Base-by-base conservation (phyloP, 2,329 filamentous ascomycete genomes). In the Metarhizium album region DNA sequence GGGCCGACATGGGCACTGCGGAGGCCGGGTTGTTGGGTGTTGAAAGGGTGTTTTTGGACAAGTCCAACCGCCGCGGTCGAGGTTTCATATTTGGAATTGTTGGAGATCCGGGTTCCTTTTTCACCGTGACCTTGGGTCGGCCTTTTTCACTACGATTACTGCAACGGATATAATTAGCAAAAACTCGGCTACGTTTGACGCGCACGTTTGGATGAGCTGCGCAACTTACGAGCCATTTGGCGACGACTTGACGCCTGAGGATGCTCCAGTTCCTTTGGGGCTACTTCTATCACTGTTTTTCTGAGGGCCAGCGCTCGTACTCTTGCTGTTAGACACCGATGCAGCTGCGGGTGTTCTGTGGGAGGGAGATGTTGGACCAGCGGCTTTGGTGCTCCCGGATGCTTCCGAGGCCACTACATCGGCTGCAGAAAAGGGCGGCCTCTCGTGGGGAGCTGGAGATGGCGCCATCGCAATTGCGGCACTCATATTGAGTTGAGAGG, bases 71-170 rank as follows among this genome's bases (percentile, higher is more conserved):
- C 62, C 59, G 54, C 7, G 59, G 59, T 52, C 87, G 79, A 62
- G 88, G 87, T 48, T 87, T 80, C 49, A 85, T 79, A 53, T 82
- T 79, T 48, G 82, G 76, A 62, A 93, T 80, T 56, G 86, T 86
- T 49, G 91, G 91, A 45, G 91, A 96, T 42, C 86, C 81, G 33
- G 90, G 90, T 68, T 98, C 93, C 70, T 96, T 96, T 76, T 97
- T 97, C 53, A 98, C 90, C 57, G 95, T 79, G 55, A 96, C 94
- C 71, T 88, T 90, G 40, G 87, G 87, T 27, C 70, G 67, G 45
- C 70, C 75, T 66, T 66, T 29, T 46, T 53, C 52, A 42, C 4
- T 71, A 69, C 75, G 76, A 68, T 74, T 60, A 52, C 62, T 62
- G 57, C 53, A 6, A 20, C 24, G 22, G 52, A 59, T 52, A 52